These are phyloP conservation scores for Scedosporium minutisporum DNA, from an alignment of 2,329 filamentous ascomycete genomes.

Conservation along the genomic window DNA sequence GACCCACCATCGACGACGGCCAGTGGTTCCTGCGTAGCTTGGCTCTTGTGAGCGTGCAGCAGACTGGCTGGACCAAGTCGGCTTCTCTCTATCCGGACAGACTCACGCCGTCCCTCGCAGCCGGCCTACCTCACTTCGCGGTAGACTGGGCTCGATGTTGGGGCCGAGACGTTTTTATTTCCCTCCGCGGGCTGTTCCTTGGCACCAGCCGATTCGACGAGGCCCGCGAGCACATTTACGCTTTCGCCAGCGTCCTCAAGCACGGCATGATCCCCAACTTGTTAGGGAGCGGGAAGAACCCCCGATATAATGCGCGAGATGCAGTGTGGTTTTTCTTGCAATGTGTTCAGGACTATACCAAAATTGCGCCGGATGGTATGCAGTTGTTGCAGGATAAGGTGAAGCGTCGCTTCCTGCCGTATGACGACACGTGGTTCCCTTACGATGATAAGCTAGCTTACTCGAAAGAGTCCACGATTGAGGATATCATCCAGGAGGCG, in stretches of 20 bases:
- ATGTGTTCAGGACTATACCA: slow-evolving; percentile 85
- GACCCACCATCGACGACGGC: slow-evolving; percentile 63
- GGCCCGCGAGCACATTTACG: slow-evolving; percentile 86
- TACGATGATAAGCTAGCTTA: slow-evolving; percentile 76
- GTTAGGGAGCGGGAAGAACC: slow-evolving; percentile 72
- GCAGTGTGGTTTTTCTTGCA: slow-evolving; percentile 98
- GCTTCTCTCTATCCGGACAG: slow-evolving; percentile 84
- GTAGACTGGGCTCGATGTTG: slow-evolving; percentile 93
- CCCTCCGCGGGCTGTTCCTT: slow-evolving; percentile 81
- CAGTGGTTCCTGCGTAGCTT: slow-evolving; percentile 85
- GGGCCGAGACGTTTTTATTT: slow-evolving; percentile 96
- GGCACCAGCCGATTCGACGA: slow-evolving; percentile 82
- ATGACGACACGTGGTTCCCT: slow-evolving; percentile 91
- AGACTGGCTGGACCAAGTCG: slow-evolving; percentile 80
- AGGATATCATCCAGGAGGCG: slow-evolving; percentile 87
- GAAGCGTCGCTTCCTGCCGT: slow-evolving; percentile 79
- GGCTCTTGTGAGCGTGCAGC: slow-evolving; percentile 83
- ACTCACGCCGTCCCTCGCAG: slow-evolving; percentile 76
- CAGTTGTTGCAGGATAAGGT: slow-evolving; percentile 67
- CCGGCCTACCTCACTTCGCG: slow-evolving; percentile 88
- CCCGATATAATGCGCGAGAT: slow-evolving; percentile 91
- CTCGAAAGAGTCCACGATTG: slow-evolving; percentile 70
- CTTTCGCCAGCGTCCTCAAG: slow-evolving; percentile 92
- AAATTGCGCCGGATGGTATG: slow-evolving; percentile 68
- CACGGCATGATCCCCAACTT: slow-evolving; percentile 98